Base-by-base conservation (phyloP, 129 eudicot genomes). In the Dittrichia graveolens region DNA sequence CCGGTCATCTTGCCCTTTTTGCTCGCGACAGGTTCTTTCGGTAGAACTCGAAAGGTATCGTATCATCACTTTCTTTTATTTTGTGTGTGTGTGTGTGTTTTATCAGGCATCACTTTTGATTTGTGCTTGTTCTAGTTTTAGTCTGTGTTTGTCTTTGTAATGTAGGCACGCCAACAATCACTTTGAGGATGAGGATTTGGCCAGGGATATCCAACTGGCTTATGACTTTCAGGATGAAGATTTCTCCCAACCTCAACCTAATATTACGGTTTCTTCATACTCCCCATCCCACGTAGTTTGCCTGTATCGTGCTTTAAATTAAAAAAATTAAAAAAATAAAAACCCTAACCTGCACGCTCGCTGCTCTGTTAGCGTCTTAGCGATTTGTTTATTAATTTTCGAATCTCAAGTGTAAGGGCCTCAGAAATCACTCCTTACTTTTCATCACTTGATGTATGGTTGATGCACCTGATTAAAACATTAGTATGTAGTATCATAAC, bases 121-220 rank as follows among this genome's bases (percentile, higher is more conserved):
- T 60, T 37, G 65, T 38, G 10, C 5, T 45, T 41, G 46, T 34
- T 60, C 3, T 44, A 0, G 12, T 8, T 7, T 6, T 24, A 0
- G 31, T 24, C 31, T 24, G 31, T 37, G 39, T 18, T 56, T 8
- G 13, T 37, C 7, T 57, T 15, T 6, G 7, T 49, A 24, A 56
- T 60, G 47, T 82, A 92, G 98, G 82, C 98, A 93, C 75, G 98
- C 86, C 10, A 93, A 84, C 58, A 76, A 60, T 77, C 98, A 93
- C 80, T 93, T 93, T 59, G 85, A 79, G 61, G 96, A 89, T 54
- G 89, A 87, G 48, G 81, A 87, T 50, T 8, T 71, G 45, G 71
- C 72, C 2, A 62, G 63, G 61, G 95, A 88, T 78, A 10, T 79
- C 45, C 76, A 79, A 37, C 47, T 83, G 63, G 88, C 85, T 5